Conservation (phyloP, 495 filamentous ascomycete genomes). For the Talaromyces thailandensis region DNA sequence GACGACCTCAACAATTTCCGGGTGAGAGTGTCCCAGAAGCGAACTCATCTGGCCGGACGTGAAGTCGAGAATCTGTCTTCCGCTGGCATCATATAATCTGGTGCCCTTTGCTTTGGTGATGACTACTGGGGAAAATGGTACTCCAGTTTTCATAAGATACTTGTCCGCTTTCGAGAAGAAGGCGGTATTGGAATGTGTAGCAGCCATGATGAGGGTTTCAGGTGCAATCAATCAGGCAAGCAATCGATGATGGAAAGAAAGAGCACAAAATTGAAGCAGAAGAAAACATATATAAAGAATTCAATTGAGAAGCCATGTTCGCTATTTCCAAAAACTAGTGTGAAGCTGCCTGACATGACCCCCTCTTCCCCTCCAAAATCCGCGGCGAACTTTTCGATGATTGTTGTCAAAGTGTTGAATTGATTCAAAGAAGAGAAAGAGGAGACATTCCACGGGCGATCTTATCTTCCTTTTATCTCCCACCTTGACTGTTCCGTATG, state of each 20-base stretch:
- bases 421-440: background rate
- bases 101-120: slow-evolving; percentile 24
- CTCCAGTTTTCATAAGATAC: slow-evolving; percentile 19
- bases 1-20: slow-evolving; percentile 44
- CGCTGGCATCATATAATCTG: slow-evolving; percentile 16
- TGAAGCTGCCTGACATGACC: background rate
- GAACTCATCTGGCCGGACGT: slow-evolving; percentile 50
- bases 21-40: slow-evolving; percentile 47
- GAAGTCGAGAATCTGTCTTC: slow-evolving; percentile 39
- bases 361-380: background rate
- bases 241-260: background rate
- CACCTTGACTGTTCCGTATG: background rate
- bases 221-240: background rate
- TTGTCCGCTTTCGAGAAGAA: slow-evolving; percentile 17
- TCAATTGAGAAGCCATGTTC: background rate
- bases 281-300: background rate
- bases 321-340: background rate
- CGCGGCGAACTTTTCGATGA: background rate
- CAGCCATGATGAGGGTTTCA: background rate
- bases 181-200: background rate
- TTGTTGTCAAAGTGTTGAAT: background rate
- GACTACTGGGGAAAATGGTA: slow-evolving; percentile 18
- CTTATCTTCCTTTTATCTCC: background rate
- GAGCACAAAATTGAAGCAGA: background rate
- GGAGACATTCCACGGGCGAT: background rate